Evolutionary conservation across 306 rosid species (phyloP).

Genomic region (Lathyrus tuberosus): DNA sequence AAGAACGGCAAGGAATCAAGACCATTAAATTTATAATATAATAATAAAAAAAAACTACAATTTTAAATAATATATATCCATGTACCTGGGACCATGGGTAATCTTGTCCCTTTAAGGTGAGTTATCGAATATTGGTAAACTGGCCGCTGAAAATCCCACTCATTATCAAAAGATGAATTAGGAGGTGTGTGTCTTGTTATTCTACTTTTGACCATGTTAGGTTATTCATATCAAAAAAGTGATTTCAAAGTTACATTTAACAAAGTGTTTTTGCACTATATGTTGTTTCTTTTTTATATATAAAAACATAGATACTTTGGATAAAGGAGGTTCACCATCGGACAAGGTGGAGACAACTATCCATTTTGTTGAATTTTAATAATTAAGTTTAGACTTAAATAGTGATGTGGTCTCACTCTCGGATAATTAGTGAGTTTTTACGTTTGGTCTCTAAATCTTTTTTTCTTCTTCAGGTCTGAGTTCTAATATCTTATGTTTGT

Average conservation of each 20-base stretch:
- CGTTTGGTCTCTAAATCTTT: too few relatives aligned
- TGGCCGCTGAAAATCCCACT: conserved; percentile 8
- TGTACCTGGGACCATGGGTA: not conserved
- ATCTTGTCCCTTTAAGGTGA: conserved; percentile 33
- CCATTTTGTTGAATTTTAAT: not conserved
- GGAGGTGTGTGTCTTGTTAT: not conserved
- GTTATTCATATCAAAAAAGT: conserved; percentile 21
- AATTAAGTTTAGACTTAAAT: too few relatives aligned
- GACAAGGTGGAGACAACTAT: not conserved
- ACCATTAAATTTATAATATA: too few relatives aligned
- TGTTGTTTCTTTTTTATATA: too few relatives aligned
- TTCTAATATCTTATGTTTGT: too few relatives aligned
- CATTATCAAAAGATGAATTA: conserved; percentile 16
- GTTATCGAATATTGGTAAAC: conserved; percentile 4
- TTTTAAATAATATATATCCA: not conserved
- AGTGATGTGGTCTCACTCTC: too few relatives aligned
- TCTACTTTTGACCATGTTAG: conserved; percentile 16
- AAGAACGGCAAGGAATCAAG: not conserved
- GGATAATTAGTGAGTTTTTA: too few relatives aligned
- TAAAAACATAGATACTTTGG: too few relatives aligned
- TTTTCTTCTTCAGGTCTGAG: too few relatives aligned
- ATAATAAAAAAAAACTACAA: not conserved
- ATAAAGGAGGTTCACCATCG: not conserved
- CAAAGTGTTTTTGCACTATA: conserved; percentile 3
- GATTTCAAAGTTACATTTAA: conserved; percentile 24